phyloP scores from a whole-genome alignment of 371 early-diverging fungal genomes.

The Sporodiniella umbellata region DNA sequence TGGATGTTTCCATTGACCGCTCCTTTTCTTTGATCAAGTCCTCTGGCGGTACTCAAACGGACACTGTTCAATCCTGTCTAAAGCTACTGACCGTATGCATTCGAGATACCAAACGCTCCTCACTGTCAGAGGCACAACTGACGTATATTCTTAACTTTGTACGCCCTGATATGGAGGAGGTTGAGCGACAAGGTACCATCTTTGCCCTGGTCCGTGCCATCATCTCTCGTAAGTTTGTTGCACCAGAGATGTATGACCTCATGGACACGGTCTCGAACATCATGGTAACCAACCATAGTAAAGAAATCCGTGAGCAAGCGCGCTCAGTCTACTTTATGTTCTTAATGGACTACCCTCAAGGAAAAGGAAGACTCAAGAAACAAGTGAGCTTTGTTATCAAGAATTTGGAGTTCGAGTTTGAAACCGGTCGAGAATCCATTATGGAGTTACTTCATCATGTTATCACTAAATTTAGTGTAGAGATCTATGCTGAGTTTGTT shows the following conservation, averaged over 20 bases:
- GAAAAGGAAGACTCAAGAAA: constrained; percentile 69
- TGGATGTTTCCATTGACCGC: constrained; percentile 75
- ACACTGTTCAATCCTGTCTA: constrained; percentile 77
- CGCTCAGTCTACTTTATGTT: constrained; percentile 83
- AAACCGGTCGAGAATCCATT: constrained; percentile 86
- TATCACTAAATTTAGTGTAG: constrained; percentile 74
- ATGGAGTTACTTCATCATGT: constrained; percentile 81
- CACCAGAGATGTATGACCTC: constrained; percentile 87
- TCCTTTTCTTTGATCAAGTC: constrained; percentile 69
- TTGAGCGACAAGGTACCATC: constrained; percentile 78
- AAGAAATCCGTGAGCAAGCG: constrained; percentile 78
- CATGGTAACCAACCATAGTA: constrained; percentile 84
- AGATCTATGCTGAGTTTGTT: constrained; percentile 66
- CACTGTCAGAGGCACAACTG: constrained; percentile 73
- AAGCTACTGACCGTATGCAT: constrained; percentile 77
- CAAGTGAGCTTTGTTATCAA: constrained; percentile 84
- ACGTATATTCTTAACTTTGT: constrained; percentile 76
- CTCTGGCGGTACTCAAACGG: constrained; percentile 63
- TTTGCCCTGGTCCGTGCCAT: constrained; percentile 87
- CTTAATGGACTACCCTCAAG: constrained; percentile 93
- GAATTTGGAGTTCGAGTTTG: constrained; percentile 86
- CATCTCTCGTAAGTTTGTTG: constrained; percentile 78
- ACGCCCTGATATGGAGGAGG: constrained; percentile 85
- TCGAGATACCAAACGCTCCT: constrained; percentile 58
- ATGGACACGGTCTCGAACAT: constrained; percentile 76